These are phyloP conservation scores for Cercospora zeina DNA, from an alignment of 2,329 filamentous ascomycete genomes.

Conservation along the genomic window DNA sequence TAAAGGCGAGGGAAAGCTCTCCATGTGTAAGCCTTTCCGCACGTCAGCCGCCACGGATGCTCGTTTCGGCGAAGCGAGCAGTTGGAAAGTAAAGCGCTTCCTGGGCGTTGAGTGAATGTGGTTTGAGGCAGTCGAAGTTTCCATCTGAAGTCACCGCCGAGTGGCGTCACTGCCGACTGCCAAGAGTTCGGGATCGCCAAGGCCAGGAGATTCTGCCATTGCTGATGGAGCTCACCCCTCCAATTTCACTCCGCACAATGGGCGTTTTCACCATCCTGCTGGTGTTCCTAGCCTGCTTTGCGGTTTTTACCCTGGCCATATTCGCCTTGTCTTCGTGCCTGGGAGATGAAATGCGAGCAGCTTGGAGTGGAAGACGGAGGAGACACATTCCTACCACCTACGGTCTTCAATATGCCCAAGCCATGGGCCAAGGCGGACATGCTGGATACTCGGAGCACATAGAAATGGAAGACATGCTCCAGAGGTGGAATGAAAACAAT, in stretches of 20 bases:
- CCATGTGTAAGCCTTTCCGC: constrained; percentile 32
- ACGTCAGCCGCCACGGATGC: constrained; percentile 22
- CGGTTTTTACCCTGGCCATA: constrained; percentile 44
- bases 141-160: constrained; percentile 9
- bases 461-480: constrained; percentile 62
- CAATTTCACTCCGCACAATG: constrained; percentile 20
- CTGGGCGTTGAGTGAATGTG: background rate
- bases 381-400: constrained; percentile 49
- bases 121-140: constrained; percentile 7
- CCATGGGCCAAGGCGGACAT: constrained; percentile 55
- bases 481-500: constrained; percentile 27
- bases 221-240: background rate
- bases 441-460: constrained; percentile 61
- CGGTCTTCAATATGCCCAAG: constrained; percentile 57
- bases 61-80: constrained; percentile 14
- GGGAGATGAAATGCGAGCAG: constrained; percentile 54
- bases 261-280: constrained; percentile 29
- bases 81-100: background rate
- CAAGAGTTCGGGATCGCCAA: constrained; percentile 14
- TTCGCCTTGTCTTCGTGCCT: constrained; percentile 58
- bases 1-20: constrained; percentile 41
- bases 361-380: constrained; percentile 47
- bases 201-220: background rate
- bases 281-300: constrained; percentile 30
- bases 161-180: constrained; percentile 17